Base-by-base conservation (phyloP, 176 grass and related monocot genomes). In the Oryza nivara region DNA sequence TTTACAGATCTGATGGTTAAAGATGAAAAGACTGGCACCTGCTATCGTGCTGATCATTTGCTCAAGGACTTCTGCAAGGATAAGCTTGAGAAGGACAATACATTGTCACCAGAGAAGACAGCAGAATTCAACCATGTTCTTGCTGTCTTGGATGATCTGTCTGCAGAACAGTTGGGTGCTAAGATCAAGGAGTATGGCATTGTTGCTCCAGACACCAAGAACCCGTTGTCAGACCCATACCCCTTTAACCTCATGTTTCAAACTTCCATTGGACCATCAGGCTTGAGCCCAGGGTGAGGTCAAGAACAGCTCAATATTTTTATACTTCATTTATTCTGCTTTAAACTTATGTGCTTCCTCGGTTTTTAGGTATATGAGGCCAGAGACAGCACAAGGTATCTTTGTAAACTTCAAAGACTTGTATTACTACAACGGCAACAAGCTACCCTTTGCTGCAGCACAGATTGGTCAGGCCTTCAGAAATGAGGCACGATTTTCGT, bases 161-260 rank as follows among this genome's bases (percentile, higher is more conserved):
- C 95, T 20, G 72, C 92, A 61, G 92, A 97, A 26, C 83, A 92
- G 68, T 77, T 94, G 68, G 92, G 95, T 52, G 82, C 78, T 60
- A 97, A 97, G 81, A 94, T 97, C 49, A 97, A 86, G 88, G 95
- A 97, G 66, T 97, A 94, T 82, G 88, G 76, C 10, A 97, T 94
- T 82, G 90, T 79, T 79, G 95, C 95, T 35, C 92, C 95, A n/a
- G 95, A 97, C 80, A 97, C 95, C 63, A 97, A 94, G 78, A 97
- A 97, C 68, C 63, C 63, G 23, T 78, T 97, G 30, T 94, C 92
- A 65, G 88, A 91, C 67, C 95, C 92, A 0, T 97, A 97, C 67
- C 95, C 95, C 19, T 97, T 97, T 80, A 97, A 97, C 91, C 92
- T 97, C 60, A 97, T 97, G 95, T 97, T 97, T 80, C 95, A 97